Percentiles rank a stretch among this genome's conserved stretches.
These are phyloP conservation scores for Solanum appendiculatum DNA, from an alignment of 257 asterid species.

Conservation along the genomic window DNA sequence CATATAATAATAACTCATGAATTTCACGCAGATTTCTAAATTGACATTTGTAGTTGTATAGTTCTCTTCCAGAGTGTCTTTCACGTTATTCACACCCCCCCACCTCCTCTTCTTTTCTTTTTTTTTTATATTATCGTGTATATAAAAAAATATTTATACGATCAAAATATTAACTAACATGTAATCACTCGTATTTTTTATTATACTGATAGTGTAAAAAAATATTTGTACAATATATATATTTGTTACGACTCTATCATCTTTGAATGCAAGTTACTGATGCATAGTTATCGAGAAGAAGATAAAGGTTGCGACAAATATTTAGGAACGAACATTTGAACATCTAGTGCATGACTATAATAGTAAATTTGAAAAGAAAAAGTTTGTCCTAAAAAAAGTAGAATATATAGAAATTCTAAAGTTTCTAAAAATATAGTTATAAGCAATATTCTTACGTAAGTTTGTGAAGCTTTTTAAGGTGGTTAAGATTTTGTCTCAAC, in stretches of 20 bases:
- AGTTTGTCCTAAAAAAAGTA: slow-evolving; percentile 13
- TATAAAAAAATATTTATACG: neutral
- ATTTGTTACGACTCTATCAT: neutral
- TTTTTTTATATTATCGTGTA: neutral
- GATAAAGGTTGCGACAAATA: neutral
- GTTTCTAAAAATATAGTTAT: neutral
- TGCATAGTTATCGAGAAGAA: neutral
- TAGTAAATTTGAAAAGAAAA: neutral
- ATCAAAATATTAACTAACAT: neutral
- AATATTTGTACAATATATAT: neutral
- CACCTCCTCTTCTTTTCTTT: neutral
- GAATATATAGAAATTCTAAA: slow-evolving; percentile 9
- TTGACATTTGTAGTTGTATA: slow-evolving; percentile 2
- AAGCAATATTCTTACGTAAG: neutral
- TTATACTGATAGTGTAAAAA: neutral
- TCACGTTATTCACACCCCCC: slow-evolving; percentile 28
- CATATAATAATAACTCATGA: slow-evolving; percentile 14
- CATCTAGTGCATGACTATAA: neutral
- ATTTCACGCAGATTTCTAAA: slow-evolving; percentile 24
- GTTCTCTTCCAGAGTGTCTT: neutral
- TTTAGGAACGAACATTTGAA: neutral
- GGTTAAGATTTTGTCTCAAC: neutral
- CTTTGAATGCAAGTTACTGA: neutral
- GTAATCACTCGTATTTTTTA: neutral
- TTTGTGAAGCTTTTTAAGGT: neutral